Evolutionary conservation across 2,329 filamentous ascomycete genomes (phyloP).

Genomic region (Colletotrichum plurivorum): DNA sequence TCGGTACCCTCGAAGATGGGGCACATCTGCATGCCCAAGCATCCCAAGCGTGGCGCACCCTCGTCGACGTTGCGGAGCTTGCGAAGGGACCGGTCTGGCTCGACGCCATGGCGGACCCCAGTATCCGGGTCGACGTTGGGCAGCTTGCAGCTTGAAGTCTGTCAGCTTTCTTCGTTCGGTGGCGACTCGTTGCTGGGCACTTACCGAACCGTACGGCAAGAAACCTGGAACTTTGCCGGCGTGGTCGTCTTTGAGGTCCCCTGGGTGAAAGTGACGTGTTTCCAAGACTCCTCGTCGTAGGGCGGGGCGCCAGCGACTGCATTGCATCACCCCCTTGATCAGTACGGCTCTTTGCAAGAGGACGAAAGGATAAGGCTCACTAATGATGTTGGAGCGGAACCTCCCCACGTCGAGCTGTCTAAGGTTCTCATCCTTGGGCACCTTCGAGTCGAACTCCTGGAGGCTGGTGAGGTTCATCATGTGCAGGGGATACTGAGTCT

Average conservation of each 20-base stretch:
- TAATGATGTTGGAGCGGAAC: slow-evolving; percentile 81
- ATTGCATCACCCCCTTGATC: neutral
- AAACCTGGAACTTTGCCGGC: slow-evolving; percentile 64
- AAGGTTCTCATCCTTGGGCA: slow-evolving; percentile 64
- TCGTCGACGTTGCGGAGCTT: slow-evolving; percentile 72
- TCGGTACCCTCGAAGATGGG: slow-evolving; percentile 62
- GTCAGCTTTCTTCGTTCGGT: neutral
- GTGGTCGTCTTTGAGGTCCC: slow-evolving; percentile 62
- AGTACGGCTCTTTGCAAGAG: neutral
- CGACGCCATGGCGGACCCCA: slow-evolving; percentile 66
- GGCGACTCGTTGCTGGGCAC: slow-evolving; percentile 41
- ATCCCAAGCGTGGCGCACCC: slow-evolving; percentile 69
- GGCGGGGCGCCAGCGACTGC: slow-evolving; percentile 72
- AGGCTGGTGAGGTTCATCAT: slow-evolving; percentile 77
- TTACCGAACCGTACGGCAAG: slow-evolving; percentile 75
- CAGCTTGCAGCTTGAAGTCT: slow-evolving; percentile 69
- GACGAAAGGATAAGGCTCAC: slow-evolving; percentile 52
- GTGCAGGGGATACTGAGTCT: slow-evolving; percentile 75
- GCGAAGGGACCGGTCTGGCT: slow-evolving; percentile 72
- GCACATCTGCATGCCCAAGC: slow-evolving; percentile 77
- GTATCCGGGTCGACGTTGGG: slow-evolving; percentile 77
- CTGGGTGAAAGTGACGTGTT: slow-evolving; percentile 67
- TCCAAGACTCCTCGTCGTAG: slow-evolving; percentile 81
- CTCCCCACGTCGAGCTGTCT: slow-evolving; percentile 71
- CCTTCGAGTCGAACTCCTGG: slow-evolving; percentile 69